Base-by-base conservation (phyloP, 2,329 filamentous ascomycete species). In the Lasiodiplodia gonubiensis region DNA sequence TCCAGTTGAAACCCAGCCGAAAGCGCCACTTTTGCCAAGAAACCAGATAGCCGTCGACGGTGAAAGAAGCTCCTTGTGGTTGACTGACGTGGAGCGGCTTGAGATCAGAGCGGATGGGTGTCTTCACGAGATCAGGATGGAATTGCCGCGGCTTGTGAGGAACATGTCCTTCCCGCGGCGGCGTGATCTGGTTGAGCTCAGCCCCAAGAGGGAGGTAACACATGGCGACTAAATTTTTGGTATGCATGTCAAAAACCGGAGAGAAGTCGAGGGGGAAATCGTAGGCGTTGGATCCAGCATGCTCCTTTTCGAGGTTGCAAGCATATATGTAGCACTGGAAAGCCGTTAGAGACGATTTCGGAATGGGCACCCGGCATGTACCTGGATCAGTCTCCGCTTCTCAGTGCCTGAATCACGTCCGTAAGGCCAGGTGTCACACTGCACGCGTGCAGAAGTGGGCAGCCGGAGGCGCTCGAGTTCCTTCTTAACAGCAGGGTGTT, bases 201-300 rank as follows among this genome's bases (percentile, higher is more conserved):
- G 11, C 80, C 71, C 1, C 76, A 71, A 1, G 79, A 77, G 0
- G 81, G 77, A 18, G 83, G 82, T 10, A 87, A 79, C 42, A 80
- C 80, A 69, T 84, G 82, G 61, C 87, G 80, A 67, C 84, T 82
- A 67, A 81, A 82, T 3, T 87, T 82, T 33, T 82, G 70, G 3
- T 87, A 76, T 2, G 82, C 74, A 69, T 84, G 80, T 8, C 83
- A 84, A 57, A 84, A 80, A 71, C 87, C 84, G 8, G 84, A 82
- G 54, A 80, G 82, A 25, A 88, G 78, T 65, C 86, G 82, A 10
- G 88, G 78, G 86, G 86, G 66, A 87, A 87, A 4, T 86, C 85
- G 70, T 88, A 88, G 73, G 85, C 83, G 71, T 88, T 88, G 39
- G 84, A 48, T 14, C 39, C 57, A 7, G 23, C 81, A 66, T 87